Evolutionary conservation across 192 early-diverging fungal genomes (phyloP), one percentile per base, ranked within the genome.

Genomic region (Podila verticillata): DNA sequence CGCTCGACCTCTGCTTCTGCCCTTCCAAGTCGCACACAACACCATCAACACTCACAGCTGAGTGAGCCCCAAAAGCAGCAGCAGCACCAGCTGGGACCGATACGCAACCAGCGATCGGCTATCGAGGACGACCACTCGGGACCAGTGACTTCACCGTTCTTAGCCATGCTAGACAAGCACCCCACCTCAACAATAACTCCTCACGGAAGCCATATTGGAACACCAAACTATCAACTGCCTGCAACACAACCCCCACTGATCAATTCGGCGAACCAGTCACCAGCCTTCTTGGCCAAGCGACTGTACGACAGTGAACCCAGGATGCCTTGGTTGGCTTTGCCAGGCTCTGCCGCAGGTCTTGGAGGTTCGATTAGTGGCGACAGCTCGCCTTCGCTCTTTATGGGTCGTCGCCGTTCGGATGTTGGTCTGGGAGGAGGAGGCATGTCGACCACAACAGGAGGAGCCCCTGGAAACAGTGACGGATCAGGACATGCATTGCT

Each of bases 381-480:
- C 0, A 44, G 17, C 1, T 15, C 39, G 12, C 12, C 39, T 44
- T 44, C 39, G 1, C 39, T 44, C 13, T 44, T 44, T 15, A 44
- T 44, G 39, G 19, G 58, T 5, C 58, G 58, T 60, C 58, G 58
- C 17, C 58, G 58, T 2, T 60, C 58, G 26, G 58, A 60, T 60
- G 30, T 7, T 60, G 30, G 28, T 15, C 17, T 32, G 12, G 39
- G 39, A 44, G 39, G 39, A 44, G 39, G 39, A 34, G 39, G 39
- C 15, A 44, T 0, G 10, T 15, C 39, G 17, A 44, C 39, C 0
- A 4, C 22, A 60, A 32, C 30, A 60, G 58, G 58, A 60, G 58
- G 39, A 12, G 39, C 15, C 39, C 10, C 17, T 44, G 39, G 39
- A 2, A 60, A 30, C 30, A 28, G 22, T 26, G n/a, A 54, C 51